Evolutionary conservation across 208 protist species (phyloP).

Genomic region (Leishmania amazonensis): DNA sequence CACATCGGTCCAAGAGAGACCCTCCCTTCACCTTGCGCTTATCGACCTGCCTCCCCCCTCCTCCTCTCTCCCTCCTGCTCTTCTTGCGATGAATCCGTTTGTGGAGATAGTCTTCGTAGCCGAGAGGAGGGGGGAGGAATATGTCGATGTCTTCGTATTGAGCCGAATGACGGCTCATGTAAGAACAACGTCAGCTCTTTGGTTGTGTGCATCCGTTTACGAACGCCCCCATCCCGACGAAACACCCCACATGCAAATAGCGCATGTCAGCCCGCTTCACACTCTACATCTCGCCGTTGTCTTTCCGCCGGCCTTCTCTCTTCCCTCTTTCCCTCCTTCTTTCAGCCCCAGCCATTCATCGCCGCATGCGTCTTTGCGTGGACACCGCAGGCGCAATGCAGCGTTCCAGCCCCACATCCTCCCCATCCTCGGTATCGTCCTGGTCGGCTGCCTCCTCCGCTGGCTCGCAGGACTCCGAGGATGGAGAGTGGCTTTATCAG

Average conservation of each 20-base stretch:
- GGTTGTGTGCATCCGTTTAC: not conserved
- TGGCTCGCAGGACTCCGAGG: not conserved
- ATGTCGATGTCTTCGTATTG: not conserved
- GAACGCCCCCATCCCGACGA: not conserved
- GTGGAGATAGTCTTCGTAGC: not conserved
- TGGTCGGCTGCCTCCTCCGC: conserved; percentile 1
- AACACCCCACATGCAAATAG: not conserved
- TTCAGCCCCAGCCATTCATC: not conserved
- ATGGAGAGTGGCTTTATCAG: conserved; percentile 34
- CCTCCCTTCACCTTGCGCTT: not conserved
- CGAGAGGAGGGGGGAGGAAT: not conserved
- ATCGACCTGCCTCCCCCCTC: not conserved
- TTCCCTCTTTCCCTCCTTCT: not conserved
- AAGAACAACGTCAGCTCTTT: not conserved
- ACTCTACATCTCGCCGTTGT: not conserved
- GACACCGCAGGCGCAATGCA: not conserved
- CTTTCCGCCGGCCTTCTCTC: not conserved
- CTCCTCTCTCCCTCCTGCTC: not conserved
- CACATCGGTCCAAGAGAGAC: not conserved
- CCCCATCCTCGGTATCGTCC: not conserved
- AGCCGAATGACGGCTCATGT: not conserved
- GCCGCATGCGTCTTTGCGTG: not conserved
- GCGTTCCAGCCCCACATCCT: not conserved
- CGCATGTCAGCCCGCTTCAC: not conserved
- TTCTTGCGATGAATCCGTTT: not conserved